Evolutionary conservation across 352 stramenopile genomes (phyloP).

Genomic region (Globisporangium apiculatum): DNA sequence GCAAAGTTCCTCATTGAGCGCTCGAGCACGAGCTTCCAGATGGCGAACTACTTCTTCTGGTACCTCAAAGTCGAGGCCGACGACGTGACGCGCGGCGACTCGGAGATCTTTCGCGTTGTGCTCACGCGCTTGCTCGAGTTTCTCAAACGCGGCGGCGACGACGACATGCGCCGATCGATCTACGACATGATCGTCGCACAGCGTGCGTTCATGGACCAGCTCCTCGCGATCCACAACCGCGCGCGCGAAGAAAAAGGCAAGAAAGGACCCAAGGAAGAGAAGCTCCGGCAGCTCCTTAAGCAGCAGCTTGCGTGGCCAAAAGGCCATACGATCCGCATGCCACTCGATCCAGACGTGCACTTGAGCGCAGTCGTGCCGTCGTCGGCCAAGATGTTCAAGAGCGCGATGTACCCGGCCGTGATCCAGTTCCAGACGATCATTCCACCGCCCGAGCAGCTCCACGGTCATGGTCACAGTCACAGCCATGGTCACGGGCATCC

Average conservation of each 20-base stretch:
- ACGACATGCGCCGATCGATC: slow-evolving; percentile 66
- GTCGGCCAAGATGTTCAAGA: slow-evolving; percentile 97
- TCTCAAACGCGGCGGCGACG: slow-evolving; percentile 85
- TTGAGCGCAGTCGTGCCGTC: slow-evolving; percentile 87
- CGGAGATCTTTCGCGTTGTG: slow-evolving; percentile 72
- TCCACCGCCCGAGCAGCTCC: slow-evolving; percentile 32
- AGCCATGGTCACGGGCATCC: slow-evolving; percentile 5
- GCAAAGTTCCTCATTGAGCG: slow-evolving; percentile 93
- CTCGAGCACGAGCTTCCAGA: slow-evolving; percentile 90
- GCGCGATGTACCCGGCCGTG: slow-evolving; percentile 95
- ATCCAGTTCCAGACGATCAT: slow-evolving; percentile 92
- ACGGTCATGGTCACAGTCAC: background rate
- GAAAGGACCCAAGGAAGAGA: slow-evolving; percentile 95
- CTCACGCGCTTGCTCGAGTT: slow-evolving; percentile 92
- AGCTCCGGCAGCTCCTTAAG: slow-evolving; percentile 83
- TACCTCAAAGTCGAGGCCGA: slow-evolving; percentile 77
- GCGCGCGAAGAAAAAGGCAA: slow-evolving; percentile 91
- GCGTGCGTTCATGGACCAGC: slow-evolving; percentile 91
- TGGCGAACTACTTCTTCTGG: slow-evolving; percentile 99
- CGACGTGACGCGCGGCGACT: slow-evolving; percentile 54
- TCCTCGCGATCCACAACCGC: slow-evolving; percentile 90
- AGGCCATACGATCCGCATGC: slow-evolving; percentile 75
- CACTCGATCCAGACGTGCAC: slow-evolving; percentile 79
- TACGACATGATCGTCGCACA: slow-evolving; percentile 91
- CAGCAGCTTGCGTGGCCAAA: slow-evolving; percentile 81